Base-by-base conservation (phyloP, 2,329 filamentous ascomycete genomes). In the Neonectria punicea region DNA sequence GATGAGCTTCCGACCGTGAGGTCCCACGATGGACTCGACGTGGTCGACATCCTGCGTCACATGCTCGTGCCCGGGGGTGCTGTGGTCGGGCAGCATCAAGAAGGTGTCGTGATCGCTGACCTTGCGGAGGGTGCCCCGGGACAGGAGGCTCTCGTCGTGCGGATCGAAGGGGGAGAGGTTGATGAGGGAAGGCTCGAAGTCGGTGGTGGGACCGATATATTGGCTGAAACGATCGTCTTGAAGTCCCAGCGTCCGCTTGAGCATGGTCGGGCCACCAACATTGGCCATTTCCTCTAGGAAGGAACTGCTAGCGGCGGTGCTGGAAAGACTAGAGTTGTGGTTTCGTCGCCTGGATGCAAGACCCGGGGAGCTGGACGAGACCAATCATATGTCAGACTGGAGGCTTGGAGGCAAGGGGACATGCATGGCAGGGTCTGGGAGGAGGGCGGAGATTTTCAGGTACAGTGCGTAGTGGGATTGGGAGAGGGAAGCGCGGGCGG, bases 171-270 rank as follows among this genome's bases (percentile, higher is more conserved):
- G 86, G 22, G 92, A 94, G 22, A 95, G 85, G 72, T 93, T 92
- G 79, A 95, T 93, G 59, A 96, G 84, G n/a, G 90, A 90, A 16
- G 92, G 91, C 76, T 96, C 93, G 75, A 94, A 93, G 73, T 94
- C 92, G 55, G 92, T 94, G 55, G 92, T 95, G 63, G 91, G 88
- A 28, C 93, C 93, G 72, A 96, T 93, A 75, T 95, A 93, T 79
- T 93, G 91, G 80, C 92, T 93, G 78, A 92, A 93, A 66, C 92
- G 89, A 78, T 93, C 90, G 74, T 88, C 84, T 77, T 95, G 92
- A 70, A 96, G 85, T 65, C 93, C 93, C 63, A 96, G 83, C 16
- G 90, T 91, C 75, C 89, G 86, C 78, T 90, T 90, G 63, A 92
- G 83, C 73, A 90, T 82, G 63, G 87, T 89, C 58, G 88, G 87